Evolutionary conservation across 345 rosid species (phyloP).

Genomic region (Physaria fendleri): DNA sequence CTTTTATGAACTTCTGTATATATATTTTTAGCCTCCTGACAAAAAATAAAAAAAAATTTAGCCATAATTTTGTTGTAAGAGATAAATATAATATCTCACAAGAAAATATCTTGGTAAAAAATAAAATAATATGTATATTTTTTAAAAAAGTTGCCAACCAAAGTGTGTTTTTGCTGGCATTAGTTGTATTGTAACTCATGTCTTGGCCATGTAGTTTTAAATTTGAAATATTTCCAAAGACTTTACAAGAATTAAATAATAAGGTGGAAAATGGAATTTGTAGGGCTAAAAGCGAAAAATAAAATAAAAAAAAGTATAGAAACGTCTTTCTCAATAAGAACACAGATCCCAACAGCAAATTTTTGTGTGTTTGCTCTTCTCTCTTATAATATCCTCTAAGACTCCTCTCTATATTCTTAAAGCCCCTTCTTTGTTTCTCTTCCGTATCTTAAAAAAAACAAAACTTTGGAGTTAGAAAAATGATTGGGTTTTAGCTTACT

Average conservation of each 20-base stretch:
- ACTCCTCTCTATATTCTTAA: constrained; percentile 19
- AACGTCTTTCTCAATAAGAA: constrained; percentile 66
- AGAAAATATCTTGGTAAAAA: too few species aligned
- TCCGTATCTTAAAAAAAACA: constrained; percentile 27
- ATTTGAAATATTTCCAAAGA: constrained; percentile 17
- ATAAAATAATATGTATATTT: too few species aligned
- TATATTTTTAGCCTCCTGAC: too few species aligned
- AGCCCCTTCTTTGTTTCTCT: constrained; percentile 41
- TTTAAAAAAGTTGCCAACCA: too few species aligned
- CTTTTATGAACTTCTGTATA: constrained; percentile 17
- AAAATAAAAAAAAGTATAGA: constrained; percentile 31
- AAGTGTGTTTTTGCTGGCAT: constrained; percentile 1
- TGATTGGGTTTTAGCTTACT: constrained; percentile 45
- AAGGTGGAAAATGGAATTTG: constrained; percentile 6
- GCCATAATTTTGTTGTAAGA: background rate
- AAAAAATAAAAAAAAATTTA: too few species aligned
- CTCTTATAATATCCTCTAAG: constrained; percentile 18
- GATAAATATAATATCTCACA: background rate
- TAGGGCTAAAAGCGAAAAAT: constrained; percentile 30
- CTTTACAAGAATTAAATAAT: background rate
- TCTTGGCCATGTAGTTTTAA: background rate
- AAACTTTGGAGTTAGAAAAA: constrained; percentile 26
- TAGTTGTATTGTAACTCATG: background rate
- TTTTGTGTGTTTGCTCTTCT: constrained; percentile 41
- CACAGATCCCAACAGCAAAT: constrained; percentile 91